Evolutionary conservation across 2,329 filamentous ascomycete species (phyloP).

Genomic region (Colletotrichum tabaci): DNA sequence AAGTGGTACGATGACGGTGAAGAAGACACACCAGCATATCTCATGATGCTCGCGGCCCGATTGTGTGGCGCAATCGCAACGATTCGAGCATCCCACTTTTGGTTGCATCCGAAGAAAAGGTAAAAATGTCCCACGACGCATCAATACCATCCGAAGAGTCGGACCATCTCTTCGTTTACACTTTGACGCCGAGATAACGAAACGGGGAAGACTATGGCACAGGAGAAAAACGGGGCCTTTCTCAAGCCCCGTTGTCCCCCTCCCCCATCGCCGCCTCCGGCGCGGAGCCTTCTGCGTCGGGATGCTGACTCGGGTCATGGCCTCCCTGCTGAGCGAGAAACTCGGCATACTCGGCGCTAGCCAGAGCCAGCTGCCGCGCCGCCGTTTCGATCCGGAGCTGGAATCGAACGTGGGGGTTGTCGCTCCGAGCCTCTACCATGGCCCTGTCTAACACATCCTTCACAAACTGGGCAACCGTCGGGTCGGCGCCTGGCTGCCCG

Average conservation of each 20-base stretch:
- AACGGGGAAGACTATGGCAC: background rate
- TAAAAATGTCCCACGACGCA: background rate
- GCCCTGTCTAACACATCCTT: constrained; percentile 62
- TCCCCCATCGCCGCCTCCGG: constrained; percentile 42
- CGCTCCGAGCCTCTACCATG: constrained; percentile 60
- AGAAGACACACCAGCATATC: constrained; percentile 17
- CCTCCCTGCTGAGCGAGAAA: constrained; percentile 51
- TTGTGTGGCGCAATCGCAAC: background rate
- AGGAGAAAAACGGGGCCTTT: background rate
- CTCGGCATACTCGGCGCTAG: constrained; percentile 67
- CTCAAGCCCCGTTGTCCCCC: constrained; percentile 40
- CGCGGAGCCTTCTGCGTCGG: constrained; percentile 38
- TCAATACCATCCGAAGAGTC: constrained; percentile 2
- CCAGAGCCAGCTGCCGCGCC: constrained; percentile 68
- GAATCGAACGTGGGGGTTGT: constrained; percentile 61
- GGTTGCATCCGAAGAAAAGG: background rate
- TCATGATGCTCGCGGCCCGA: constrained; percentile 12
- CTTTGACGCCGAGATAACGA: constrained; percentile 16
- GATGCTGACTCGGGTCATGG: constrained; percentile 46
- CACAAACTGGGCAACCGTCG: constrained; percentile 47
- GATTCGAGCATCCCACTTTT: background rate
- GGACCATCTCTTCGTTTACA: constrained; percentile 22
- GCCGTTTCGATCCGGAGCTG: constrained; percentile 68
- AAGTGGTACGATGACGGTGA: constrained; percentile 29
- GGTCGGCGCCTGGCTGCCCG: constrained; percentile 34